These are phyloP conservation scores for Rhypophila decipiens DNA, from an alignment of 495 filamentous ascomycete genomes.

Conservation along the genomic window DNA sequence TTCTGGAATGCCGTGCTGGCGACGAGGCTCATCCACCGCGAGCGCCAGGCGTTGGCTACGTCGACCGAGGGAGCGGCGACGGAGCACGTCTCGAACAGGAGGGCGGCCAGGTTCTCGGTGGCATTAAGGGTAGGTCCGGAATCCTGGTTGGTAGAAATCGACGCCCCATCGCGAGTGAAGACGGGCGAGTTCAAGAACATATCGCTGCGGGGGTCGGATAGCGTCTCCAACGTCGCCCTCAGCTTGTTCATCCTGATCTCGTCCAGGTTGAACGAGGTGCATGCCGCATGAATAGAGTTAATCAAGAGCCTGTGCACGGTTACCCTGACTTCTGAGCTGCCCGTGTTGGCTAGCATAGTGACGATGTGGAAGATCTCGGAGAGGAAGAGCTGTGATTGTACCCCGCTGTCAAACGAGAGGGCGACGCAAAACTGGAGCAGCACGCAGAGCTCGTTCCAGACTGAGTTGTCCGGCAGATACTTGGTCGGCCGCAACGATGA, in stretches of 20 bases:
- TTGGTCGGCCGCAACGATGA: slow-evolving; percentile 56
- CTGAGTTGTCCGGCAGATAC: slow-evolving; percentile 53
- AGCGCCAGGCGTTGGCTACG: slow-evolving; percentile 61
- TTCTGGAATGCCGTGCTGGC: slow-evolving; percentile 65
- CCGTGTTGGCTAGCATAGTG: slow-evolving; percentile 60
- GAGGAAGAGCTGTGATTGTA: slow-evolving; percentile 57
- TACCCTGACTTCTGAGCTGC: slow-evolving; percentile 45
- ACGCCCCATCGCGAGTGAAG: slow-evolving; percentile 33
- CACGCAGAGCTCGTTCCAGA: slow-evolving; percentile 59
- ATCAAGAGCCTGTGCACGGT: slow-evolving; percentile 54
- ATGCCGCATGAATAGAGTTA: slow-evolving; percentile 60
- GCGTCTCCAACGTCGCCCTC: slow-evolving; percentile 43
- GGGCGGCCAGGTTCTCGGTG: slow-evolving; percentile 46
- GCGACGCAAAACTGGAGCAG: slow-evolving; percentile 57
- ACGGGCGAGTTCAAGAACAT: slow-evolving; percentile 35
- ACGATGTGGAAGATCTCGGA: slow-evolving; percentile 63
- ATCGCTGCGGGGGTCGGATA: slow-evolving; percentile 50
- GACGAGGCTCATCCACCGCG: slow-evolving; percentile 64
- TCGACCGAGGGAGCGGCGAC: slow-evolving; percentile 57
- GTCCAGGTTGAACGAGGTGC: slow-evolving; percentile 53
- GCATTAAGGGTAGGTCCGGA: slow-evolving; percentile 38
- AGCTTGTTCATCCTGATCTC: slow-evolving; percentile 48
- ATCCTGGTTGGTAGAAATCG: slow-evolving; percentile 43
- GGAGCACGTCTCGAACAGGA: slow-evolving; percentile 55
- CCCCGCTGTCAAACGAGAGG: slow-evolving; percentile 57